Base-by-base conservation (phyloP, 768 basidiomycete species). In the Termitomyces sp. region DNA sequence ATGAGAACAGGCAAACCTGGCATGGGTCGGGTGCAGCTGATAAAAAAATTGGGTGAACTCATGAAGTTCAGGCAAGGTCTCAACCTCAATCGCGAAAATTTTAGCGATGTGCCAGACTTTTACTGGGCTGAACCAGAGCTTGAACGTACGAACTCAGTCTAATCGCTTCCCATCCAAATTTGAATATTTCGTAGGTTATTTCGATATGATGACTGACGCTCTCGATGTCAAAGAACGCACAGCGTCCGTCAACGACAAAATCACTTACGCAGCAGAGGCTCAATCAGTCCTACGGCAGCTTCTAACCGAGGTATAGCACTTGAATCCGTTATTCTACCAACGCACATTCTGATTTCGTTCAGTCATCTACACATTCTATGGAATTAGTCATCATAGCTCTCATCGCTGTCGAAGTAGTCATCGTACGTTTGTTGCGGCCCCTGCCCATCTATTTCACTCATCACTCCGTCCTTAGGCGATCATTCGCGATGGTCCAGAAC, bases 91-190 rank as follows among this genome's bases (percentile, higher is more conserved):
- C 77, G 88, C 45, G 89, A 93, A 67, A 95, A 93, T 64, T 91
- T 94, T 64, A 85, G 85, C 47, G 94, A 95, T 64, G 85, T 86
- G 0, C 92, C 91, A 0, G 90, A 97, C 70, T 87, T 98, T 62
- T 94, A 97, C 68, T 98, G 96, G 95, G 80, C 88, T 17, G 92
- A 97, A 66, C 92, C 94, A 0, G 89, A 87, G 59, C 78, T 98
- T 5, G 95, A 98, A 75, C 78, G 91, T 86, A 59, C 35, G 82
- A 57, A 5, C 17, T 44, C 19, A 23, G 14, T 4, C 7, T 11
- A 37, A 41, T n/a, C 26, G 23, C 42, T 21, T 21, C 11, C 37
- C 35, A 40, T 50, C 14, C 35, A 14, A 35, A 35, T 35, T 48
- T 60, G 21, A 50, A 30, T 21, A n/a, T 31, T 48, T 23, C 21